phyloP scores from a whole-genome alignment of 192 early-diverging fungal species.

The Chytriomyces confervae region DNA sequence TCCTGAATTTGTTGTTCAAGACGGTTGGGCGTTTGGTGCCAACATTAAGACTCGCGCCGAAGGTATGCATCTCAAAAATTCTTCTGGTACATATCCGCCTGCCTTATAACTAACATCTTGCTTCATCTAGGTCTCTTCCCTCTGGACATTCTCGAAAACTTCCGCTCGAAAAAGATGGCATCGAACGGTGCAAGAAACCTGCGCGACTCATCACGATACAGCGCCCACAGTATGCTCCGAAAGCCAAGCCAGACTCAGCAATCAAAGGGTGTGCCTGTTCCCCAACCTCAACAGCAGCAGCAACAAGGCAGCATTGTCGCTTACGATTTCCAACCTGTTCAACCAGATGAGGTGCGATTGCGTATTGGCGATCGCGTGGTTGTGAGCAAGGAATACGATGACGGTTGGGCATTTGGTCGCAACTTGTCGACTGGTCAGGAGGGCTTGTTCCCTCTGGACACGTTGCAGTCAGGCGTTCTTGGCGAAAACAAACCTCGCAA shows the following conservation, averaged over 20 bases:
- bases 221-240: not conserved
- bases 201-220: conserved; percentile 3
- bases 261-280: not conserved
- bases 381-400: conserved; percentile 37
- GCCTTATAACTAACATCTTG: too few species aligned
- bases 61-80: not conserved
- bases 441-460: conserved; percentile 24
- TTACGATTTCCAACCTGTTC: conserved; percentile 9
- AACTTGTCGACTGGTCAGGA: conserved; percentile 14
- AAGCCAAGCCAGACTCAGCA: not conserved
- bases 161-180: conserved; percentile 3
- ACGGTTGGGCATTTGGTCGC: conserved; percentile 27
- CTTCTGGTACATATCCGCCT: too few species aligned
- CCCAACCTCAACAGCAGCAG: not conserved
- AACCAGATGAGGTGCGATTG: conserved; percentile 11
- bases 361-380: conserved; percentile 24
- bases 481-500: not conserved
- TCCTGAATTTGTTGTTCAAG: not conserved
- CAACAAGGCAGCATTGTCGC: not conserved
- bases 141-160: conserved; percentile 12
- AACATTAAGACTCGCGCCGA: not conserved
- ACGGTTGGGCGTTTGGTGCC: not conserved
- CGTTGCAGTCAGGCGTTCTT: not conserved
- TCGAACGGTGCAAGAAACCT: not conserved
- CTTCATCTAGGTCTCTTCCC: not conserved